Percentiles rank a stretch among this genome's conserved stretches.
Evolutionary conservation across 2,329 filamentous ascomycete genomes (phyloP).

Genomic region (Cercospora sojina): DNA sequence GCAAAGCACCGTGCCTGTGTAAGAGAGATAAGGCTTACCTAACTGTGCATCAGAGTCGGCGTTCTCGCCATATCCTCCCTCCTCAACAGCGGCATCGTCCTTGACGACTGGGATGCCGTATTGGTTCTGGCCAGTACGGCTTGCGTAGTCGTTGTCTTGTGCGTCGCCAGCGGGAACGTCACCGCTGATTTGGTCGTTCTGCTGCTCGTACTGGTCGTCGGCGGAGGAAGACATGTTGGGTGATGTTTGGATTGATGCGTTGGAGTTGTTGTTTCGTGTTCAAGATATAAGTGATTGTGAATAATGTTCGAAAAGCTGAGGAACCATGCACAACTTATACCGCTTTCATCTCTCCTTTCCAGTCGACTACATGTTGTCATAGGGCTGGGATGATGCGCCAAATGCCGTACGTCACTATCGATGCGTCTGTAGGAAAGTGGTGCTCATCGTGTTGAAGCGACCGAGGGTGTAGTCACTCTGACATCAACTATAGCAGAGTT

Average conservation of each 20-base stretch:
- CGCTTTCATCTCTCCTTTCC: too few species aligned
- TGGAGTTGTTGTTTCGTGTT: neutral
- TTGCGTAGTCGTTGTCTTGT: slow-evolving; percentile 48
- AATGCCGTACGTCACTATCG: neutral
- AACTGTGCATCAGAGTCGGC: slow-evolving; percentile 51
- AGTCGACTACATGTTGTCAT: neutral
- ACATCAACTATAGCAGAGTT: slow-evolving; percentile 2
- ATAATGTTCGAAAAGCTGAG: neutral
- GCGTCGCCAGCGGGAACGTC: slow-evolving; percentile 38
- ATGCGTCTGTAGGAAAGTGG: neutral
- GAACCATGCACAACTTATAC: neutral
- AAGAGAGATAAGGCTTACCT: slow-evolving; percentile 36
- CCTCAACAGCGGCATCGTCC: slow-evolving; percentile 48
- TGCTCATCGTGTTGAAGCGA: neutral
- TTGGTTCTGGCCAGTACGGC: slow-evolving; percentile 48
- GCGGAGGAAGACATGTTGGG: slow-evolving; percentile 22
- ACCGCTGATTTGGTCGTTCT: slow-evolving; percentile 22
- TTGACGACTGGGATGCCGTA: slow-evolving; percentile 50
- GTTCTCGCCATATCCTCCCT: slow-evolving; percentile 23
- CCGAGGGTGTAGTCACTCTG: slow-evolving; percentile 7
- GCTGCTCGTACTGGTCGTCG: slow-evolving; percentile 21
- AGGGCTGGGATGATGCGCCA: neutral
- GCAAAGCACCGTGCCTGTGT: too few species aligned
- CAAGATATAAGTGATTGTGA: neutral
- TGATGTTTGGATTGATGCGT: neutral